Conservation (phyloP, 2,329 filamentous ascomycete genomes). For the Colletotrichum musae region DNA sequence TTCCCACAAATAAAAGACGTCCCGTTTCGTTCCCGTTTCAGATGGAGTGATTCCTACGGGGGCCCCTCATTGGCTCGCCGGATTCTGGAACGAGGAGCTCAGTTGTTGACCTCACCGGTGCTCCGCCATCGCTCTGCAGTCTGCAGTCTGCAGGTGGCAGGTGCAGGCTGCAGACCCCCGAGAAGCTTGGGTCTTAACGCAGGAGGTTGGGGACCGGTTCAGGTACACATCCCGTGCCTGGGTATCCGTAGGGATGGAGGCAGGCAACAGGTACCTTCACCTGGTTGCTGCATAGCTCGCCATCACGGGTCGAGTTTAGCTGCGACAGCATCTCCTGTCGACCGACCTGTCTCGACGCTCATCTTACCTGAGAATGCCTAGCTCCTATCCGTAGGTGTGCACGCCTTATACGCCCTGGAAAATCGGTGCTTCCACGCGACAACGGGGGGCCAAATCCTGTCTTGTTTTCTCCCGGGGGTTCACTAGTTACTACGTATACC, state of each 20-base stretch:
- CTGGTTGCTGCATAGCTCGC: no score
- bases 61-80: constrained; percentile 28
- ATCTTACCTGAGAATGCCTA: constrained; percentile 10
- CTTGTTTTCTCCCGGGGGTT: constrained; percentile 13
- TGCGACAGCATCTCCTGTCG: no score
- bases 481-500: neutral
- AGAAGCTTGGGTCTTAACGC: neutral
- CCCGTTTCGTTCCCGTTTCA: constrained; percentile 38
- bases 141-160: constrained; percentile 6
- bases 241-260: no score
- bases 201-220: constrained; percentile 24
- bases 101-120: constrained; percentile 21
- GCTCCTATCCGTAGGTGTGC: constrained; percentile 17
- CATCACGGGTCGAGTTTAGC: no score
- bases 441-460: constrained; percentile 2
- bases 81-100: constrained; percentile 34
- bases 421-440: constrained; percentile 31
- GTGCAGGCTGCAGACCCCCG: neutral
- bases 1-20: constrained; percentile 11
- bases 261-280: no score
- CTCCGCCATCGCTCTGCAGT: constrained; percentile 8
- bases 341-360: neutral
- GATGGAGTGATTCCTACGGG: constrained; percentile 26
- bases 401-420: constrained; percentile 22
- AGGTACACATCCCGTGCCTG: no score